Percentiles rank a stretch among this genome's conserved stretches.
Conservation (phyloP, 179 eudicot genomes). For the Beta corolliflora region DNA sequence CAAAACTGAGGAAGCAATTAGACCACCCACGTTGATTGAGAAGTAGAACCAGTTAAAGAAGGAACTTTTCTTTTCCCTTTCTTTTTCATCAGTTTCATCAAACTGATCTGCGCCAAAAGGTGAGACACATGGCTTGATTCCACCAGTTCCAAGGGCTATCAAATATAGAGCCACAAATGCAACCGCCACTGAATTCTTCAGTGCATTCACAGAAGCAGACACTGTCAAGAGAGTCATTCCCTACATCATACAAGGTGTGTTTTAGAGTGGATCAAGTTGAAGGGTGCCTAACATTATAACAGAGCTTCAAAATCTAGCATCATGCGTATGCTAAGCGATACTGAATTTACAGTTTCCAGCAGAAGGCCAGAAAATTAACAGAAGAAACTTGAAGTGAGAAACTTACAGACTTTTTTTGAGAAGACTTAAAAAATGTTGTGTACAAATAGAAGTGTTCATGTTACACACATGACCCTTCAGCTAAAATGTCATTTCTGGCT, state of each 20-base stretch:
- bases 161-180: slow-evolving; percentile 48
- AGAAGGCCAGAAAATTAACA: not conserved
- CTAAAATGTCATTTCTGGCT: not conserved
- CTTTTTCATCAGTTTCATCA: slow-evolving; percentile 51
- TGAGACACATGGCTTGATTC: slow-evolving; percentile 69
- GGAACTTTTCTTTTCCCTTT: slow-evolving; percentile 55
- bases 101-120: slow-evolving; percentile 71
- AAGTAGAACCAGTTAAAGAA: slow-evolving; percentile 75
- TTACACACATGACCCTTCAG: not conserved
- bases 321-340: not conserved
- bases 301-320: not conserved
- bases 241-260: slow-evolving; percentile 27
- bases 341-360: not conserved
- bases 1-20: slow-evolving; percentile 56
- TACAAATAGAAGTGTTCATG: not conserved
- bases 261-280: not conserved
- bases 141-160: slow-evolving; percentile 68
- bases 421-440: not conserved
- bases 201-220: slow-evolving; percentile 53
- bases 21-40: slow-evolving; percentile 71
- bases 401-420: not conserved
- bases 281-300: not conserved
- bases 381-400: not conserved
- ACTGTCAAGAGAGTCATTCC: slow-evolving; percentile 62
- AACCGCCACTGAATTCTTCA: slow-evolving; percentile 37